Conservation (phyloP, 495 filamentous ascomycete genomes). For the Aeminium ludgeri region DNA sequence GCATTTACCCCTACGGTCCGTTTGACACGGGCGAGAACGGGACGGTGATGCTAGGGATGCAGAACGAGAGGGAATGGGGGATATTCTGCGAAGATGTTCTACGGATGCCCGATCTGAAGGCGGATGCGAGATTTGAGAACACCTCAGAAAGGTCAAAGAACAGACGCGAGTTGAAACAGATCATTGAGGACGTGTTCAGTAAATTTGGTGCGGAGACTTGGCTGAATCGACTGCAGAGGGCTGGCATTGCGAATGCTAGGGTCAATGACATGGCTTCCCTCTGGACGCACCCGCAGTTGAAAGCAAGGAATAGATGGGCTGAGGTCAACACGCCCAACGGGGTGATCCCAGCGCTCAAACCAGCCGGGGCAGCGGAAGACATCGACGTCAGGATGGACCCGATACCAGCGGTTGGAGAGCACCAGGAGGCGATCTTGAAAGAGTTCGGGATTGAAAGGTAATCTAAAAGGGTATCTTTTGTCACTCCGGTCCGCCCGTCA, state of each 20-base stretch:
- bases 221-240: conserved; percentile 10
- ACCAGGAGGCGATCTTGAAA: conserved; percentile 10
- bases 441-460: conserved; percentile 16
- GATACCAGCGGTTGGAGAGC: conserved; percentile 14
- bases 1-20: conserved; percentile 37
- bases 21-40: conserved; percentile 32
- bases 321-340: conserved; percentile 30
- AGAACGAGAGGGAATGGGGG: conserved; percentile 37
- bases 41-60: conserved; percentile 37
- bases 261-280: conserved; percentile 35
- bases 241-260: conserved; percentile 32
- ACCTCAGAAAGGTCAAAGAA: conserved; percentile 13
- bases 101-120: conserved; percentile 7
- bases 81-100: conserved; percentile 31
- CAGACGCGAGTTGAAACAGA: conserved; percentile 9
- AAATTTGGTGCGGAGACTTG: conserved; percentile 6
- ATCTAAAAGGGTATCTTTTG: not conserved
- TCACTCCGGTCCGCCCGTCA: not conserved
- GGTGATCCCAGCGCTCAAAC: conserved; percentile 28
- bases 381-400: conserved; percentile 15
- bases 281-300: conserved; percentile 33
- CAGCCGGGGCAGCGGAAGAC: conserved; percentile 22
- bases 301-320: conserved; percentile 30
- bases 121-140: conserved; percentile 12
- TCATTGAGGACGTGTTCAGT: conserved; percentile 16